Evolutionary conservation across 2,329 filamentous ascomycete species (phyloP).

Genomic region (Xylaria sp.): DNA sequence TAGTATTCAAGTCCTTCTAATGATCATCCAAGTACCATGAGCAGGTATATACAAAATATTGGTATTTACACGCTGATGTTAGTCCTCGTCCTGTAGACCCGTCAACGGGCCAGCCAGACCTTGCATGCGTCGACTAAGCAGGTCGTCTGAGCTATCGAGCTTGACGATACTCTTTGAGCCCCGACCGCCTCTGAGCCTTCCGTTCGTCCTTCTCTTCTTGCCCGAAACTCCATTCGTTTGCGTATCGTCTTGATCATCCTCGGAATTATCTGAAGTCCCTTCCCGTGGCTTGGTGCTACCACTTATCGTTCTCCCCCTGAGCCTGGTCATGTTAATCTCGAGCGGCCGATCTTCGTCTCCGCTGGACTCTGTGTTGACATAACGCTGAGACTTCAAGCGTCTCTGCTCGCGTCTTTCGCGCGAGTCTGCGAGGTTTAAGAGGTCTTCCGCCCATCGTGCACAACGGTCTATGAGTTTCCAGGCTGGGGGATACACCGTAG

Average conservation of each 20-base stretch:
- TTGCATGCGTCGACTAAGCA: conserved; percentile 68
- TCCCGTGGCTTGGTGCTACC: conserved; percentile 39
- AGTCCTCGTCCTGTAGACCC: conserved; percentile 56
- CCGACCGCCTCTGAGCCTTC: conserved; percentile 45
- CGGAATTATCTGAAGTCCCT: conserved; percentile 37
- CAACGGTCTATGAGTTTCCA: conserved; percentile 88
- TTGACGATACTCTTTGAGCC: conserved; percentile 62
- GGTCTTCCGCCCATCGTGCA: conserved; percentile 82
- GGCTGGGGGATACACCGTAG: conserved; percentile 85
- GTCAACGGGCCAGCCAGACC: conserved; percentile 66
- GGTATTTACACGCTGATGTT: conserved; percentile 6
- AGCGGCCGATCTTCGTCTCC: conserved; percentile 84
- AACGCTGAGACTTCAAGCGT: conserved; percentile 54
- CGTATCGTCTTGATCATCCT: conserved; percentile 21
- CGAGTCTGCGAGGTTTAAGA: conserved; percentile 69
- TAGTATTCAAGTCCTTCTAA: not conserved
- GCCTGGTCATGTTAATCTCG: conserved; percentile 77
- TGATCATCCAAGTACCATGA: conserved; percentile 1
- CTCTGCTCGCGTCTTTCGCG: conserved; percentile 49
- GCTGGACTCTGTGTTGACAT: conserved; percentile 68
- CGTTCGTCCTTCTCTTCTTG: conserved; percentile 44
- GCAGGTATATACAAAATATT: conserved; percentile 24
- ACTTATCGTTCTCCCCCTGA: conserved; percentile 45
- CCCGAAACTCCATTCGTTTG: conserved; percentile 35
- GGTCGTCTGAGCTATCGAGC: conserved; percentile 67